Evolutionary conservation across 768 basidiomycete genomes (phyloP).

Genomic region (Lyophyllum decastes): DNA sequence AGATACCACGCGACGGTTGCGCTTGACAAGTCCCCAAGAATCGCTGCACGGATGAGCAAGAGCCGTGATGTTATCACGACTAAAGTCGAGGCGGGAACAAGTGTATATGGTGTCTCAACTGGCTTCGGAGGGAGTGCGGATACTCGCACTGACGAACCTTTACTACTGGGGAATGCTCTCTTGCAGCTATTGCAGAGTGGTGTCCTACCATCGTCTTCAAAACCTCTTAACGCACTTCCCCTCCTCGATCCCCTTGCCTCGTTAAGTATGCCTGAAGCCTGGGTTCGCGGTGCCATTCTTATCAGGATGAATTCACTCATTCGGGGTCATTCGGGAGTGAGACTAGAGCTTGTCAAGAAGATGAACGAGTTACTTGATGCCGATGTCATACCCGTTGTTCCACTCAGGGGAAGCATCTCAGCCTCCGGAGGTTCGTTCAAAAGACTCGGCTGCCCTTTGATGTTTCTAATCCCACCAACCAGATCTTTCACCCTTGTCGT

Average conservation of each 20-base stretch:
- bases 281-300: slow-evolving; percentile 87
- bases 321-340: slow-evolving; percentile 85
- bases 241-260: slow-evolving; percentile 69
- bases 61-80: slow-evolving; percentile 64
- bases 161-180: slow-evolving; percentile 78
- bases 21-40: slow-evolving; percentile 48
- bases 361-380: slow-evolving; percentile 73
- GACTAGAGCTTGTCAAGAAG: slow-evolving; percentile 77
- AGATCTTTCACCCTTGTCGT: slow-evolving; percentile 82
- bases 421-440: slow-evolving; percentile 68
- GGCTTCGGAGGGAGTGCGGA: slow-evolving; percentile 91
- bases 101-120: slow-evolving; percentile 81
- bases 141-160: slow-evolving; percentile 75
- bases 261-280: slow-evolving; percentile 80
- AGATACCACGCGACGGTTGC: slow-evolving; percentile 56
- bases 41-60: slow-evolving; percentile 57
- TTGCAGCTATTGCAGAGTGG: slow-evolving; percentile 83
- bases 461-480: slow-evolving; percentile 1
- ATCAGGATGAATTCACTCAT: slow-evolving; percentile 89
- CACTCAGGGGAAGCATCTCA: slow-evolving; percentile 81
- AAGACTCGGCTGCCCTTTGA: slow-evolving; percentile 8
- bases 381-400: slow-evolving; percentile 79
- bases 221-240: slow-evolving; percentile 55
- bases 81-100: slow-evolving; percentile 67
- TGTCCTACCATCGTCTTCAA: slow-evolving; percentile 60